These are phyloP conservation scores for Ulmus americana DNA, from an alignment of 331 rosid genomes.

Conservation along the genomic window DNA sequence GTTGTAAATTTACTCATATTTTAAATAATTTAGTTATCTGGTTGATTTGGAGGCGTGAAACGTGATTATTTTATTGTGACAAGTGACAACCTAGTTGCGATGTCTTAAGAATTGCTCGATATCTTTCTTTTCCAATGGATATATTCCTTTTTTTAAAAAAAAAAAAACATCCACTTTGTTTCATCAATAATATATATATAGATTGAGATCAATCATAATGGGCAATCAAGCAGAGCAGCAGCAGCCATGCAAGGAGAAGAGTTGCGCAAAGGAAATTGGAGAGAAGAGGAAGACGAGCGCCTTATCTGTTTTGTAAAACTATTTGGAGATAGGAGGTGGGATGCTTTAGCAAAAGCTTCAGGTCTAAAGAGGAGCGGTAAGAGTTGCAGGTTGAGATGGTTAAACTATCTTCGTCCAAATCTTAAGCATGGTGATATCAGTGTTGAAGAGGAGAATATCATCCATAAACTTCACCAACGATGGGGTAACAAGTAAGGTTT, in stretches of 20 bases:
- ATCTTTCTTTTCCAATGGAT: too few relatives aligned
- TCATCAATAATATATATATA: too few relatives aligned
- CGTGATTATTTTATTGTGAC: too few relatives aligned
- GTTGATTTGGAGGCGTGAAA: too few relatives aligned
- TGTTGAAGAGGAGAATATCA: constrained; percentile 38
- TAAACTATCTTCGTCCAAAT: constrained; percentile 62
- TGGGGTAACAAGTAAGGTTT: constrained; percentile 69
- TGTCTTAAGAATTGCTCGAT: too few relatives aligned
- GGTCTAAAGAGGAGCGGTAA: constrained; percentile 65
- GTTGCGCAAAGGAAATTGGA: constrained; percentile 56
- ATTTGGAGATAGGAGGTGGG: constrained; percentile 56
- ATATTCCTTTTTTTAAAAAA: too few relatives aligned
- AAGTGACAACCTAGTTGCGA: too few relatives aligned
- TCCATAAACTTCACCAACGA: constrained; percentile 50
- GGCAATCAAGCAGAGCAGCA: constrained; percentile 21
- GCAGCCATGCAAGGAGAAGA: constrained; percentile 29
- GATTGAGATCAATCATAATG: constrained; percentile 5
- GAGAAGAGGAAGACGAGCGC: constrained; percentile 55
- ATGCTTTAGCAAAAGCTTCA: constrained; percentile 53
- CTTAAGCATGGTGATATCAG: constrained; percentile 48
- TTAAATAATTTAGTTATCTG: too few relatives aligned
- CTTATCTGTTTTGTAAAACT: constrained; percentile 36
- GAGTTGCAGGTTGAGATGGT: constrained; percentile 73
- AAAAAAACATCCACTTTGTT: too few relatives aligned
- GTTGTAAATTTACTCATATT: too few relatives aligned